phyloP scores from a whole-genome alignment of 352 stramenopile species.

The Sclerospora graminicola region DNA sequence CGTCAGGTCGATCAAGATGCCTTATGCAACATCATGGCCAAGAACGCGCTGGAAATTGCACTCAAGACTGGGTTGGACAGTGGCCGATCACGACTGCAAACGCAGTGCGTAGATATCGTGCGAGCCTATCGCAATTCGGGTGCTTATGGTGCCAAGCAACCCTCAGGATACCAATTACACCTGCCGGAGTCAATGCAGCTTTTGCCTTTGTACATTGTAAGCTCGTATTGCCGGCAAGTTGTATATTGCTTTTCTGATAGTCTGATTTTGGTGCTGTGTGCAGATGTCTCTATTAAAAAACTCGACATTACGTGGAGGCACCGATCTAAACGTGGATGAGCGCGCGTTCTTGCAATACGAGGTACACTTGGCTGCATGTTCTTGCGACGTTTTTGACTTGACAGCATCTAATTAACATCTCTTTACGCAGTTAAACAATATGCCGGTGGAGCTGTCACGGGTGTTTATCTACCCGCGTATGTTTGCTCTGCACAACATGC shows the following conservation, averaged over 20 bases:
- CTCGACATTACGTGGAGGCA: constrained; percentile 92
- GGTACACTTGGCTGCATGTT: constrained; percentile 16
- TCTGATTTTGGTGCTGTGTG: constrained; percentile 1
- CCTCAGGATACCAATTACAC: constrained; percentile 66
- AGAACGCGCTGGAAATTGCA: constrained; percentile 89
- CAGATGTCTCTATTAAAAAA: constrained; percentile 98
- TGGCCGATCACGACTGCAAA: constrained; percentile 88
- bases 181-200: constrained; percentile 90
- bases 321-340: constrained; percentile 94
- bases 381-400: not conserved
- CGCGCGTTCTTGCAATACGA: constrained; percentile 88
- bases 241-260: constrained; percentile 2
- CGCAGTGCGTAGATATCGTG: constrained; percentile 90
- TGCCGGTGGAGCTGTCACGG: constrained; percentile 86
- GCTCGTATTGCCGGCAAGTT: constrained; percentile 9
- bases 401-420: constrained; percentile 5
- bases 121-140: constrained; percentile 81
- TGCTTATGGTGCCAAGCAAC: constrained; percentile 56
- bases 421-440: constrained; percentile 81
- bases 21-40: constrained; percentile 92
- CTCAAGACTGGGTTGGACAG: constrained; percentile 93
- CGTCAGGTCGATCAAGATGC: constrained; percentile 88
- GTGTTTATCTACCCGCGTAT: constrained; percentile 96
- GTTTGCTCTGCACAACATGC: constrained; percentile 93
- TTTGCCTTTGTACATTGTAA: constrained; percentile 91